phyloP scores from a whole-genome alignment of 2,329 filamentous ascomycete genomes.

The Cladosporium austrohemisphaericum region DNA sequence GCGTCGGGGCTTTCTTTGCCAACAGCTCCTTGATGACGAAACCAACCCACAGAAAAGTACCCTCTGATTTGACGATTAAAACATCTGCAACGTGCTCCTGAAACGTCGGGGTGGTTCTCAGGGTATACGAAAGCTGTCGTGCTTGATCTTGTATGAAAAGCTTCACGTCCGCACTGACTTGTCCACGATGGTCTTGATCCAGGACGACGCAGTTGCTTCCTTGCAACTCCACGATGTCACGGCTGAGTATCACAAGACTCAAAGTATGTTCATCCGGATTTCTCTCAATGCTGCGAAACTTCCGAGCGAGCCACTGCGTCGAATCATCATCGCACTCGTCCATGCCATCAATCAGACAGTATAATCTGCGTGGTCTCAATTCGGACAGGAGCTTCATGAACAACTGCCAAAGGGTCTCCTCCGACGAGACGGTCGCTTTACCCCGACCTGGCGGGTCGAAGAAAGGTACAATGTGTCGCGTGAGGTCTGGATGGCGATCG shows the following conservation, averaged over 20 bases:
- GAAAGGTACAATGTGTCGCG: neutral
- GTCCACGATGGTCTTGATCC: neutral
- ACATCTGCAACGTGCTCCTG: slow-evolving; percentile 17
- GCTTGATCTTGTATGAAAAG: neutral
- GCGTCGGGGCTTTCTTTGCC: slow-evolving; percentile 15
- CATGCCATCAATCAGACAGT: slow-evolving; percentile 31
- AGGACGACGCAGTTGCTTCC: neutral
- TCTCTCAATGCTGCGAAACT: slow-evolving; percentile 14
- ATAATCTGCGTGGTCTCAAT: slow-evolving; percentile 16
- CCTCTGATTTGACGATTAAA: slow-evolving; percentile 26
- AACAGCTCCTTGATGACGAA: slow-evolving; percentile 24
- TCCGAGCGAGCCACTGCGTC: slow-evolving; percentile 14
- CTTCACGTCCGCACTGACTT: neutral
- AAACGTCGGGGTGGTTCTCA: too few species aligned
- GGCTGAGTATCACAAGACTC: neutral
- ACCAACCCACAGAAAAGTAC: slow-evolving; percentile 35
- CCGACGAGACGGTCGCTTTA: neutral
- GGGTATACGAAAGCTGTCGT: neutral
- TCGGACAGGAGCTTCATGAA: slow-evolving; percentile 13
- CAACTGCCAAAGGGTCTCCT: neutral
- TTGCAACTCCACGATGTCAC: neutral
- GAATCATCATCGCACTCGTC: slow-evolving; percentile 28
- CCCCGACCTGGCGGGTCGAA: neutral
- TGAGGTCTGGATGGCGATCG: slow-evolving; percentile 17
- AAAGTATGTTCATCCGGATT: neutral